Conservation (phyloP, 306 rosid species). For the Lathyrus oleraceus region DNA sequence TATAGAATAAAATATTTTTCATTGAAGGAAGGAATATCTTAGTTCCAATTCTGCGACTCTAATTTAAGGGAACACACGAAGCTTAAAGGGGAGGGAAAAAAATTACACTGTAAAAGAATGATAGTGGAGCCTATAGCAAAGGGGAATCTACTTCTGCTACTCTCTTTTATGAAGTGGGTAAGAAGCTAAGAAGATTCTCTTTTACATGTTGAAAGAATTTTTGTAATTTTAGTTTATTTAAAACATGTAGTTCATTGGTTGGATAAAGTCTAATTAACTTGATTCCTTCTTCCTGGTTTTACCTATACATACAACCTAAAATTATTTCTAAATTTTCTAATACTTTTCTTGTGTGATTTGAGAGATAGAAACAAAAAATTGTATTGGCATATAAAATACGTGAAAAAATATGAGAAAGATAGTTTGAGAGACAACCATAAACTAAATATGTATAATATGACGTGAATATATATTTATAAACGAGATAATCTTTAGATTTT, state of each 20-base stretch:
- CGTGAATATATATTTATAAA: no score
- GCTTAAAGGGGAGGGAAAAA: conserved; percentile 55
- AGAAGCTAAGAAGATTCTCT: conserved; percentile 99
- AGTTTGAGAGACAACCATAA: no score
- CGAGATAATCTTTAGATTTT: no score
- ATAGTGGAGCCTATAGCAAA: conserved; percentile 53
- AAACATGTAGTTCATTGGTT: background rate
- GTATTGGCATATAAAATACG: no score
- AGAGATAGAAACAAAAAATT: no score
- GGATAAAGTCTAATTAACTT: background rate
- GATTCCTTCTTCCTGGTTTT: background rate
- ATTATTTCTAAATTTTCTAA: background rate
- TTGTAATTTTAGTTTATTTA: conserved; percentile 28
- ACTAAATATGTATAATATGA: no score
- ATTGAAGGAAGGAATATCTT: conserved; percentile 86
- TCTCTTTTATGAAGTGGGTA: conserved; percentile 88
- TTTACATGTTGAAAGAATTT: conserved; percentile 39
- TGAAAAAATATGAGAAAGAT: no score
- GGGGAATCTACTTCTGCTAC: conserved; percentile 82
- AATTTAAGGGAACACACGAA: conserved; percentile 84
- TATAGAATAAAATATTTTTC: conserved; percentile 65
- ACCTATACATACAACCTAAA: conserved; percentile 10
- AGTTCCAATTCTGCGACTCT: conserved; percentile 91
- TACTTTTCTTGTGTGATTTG: no score
- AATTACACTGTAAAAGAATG: conserved; percentile 50